Conservation (phyloP, 306 rosid species). For the Rosa lucieae region DNA sequence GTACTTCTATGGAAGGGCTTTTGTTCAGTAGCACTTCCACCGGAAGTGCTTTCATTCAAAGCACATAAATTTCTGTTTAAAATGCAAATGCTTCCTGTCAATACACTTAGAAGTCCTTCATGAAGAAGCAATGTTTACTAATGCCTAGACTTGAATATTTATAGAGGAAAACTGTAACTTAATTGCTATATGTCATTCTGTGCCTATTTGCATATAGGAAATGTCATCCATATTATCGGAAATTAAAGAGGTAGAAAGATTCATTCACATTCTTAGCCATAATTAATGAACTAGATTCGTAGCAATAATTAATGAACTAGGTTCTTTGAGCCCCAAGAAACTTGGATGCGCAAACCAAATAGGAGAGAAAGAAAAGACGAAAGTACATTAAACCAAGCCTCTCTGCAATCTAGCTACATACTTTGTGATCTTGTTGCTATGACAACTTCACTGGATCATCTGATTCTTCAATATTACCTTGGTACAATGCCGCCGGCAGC, state of each 20-base stretch:
- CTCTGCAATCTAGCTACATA: slow-evolving; percentile 8
- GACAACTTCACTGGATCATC: slow-evolving; percentile 12
- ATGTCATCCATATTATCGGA: not conserved
- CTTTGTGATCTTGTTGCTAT: not conserved
- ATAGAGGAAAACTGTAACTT: not conserved
- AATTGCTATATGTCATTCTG: not conserved
- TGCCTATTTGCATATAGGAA: slow-evolving; percentile 1
- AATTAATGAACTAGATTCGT: not conserved
- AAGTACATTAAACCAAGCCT: not conserved
- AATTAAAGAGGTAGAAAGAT: not conserved
- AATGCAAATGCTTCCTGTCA: not conserved
- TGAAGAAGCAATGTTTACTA: not conserved
- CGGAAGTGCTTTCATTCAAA: not conserved
- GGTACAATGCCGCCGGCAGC: slow-evolving; percentile 36
- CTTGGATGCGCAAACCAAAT: slow-evolving; percentile 10
- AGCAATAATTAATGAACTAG: not conserved
- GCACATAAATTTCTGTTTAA: not conserved
- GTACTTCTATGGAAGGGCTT: not conserved
- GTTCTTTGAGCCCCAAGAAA: slow-evolving; percentile 6
- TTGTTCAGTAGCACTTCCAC: not conserved
- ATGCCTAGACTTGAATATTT: not conserved
- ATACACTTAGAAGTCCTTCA: not conserved
- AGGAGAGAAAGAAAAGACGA: not conserved
- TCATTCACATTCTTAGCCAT: slow-evolving; percentile 13
- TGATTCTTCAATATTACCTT: slow-evolving; percentile 17